Base-by-base conservation (phyloP, 306 rosid species). In the Rubus idaeus region DNA sequence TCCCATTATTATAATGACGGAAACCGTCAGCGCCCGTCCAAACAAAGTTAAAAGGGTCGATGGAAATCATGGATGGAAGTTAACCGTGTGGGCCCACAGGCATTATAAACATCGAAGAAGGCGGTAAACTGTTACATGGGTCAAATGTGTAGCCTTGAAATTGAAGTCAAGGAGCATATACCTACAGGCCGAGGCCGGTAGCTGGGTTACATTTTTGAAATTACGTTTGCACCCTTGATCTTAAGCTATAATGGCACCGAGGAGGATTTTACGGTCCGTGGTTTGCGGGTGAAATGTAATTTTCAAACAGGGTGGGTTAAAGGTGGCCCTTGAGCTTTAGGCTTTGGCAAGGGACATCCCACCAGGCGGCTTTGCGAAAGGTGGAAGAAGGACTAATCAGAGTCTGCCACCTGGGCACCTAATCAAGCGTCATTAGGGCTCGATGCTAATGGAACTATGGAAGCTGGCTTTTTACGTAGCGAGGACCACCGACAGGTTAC, bases 231-330 rank as follows among this genome's bases (percentile, higher is more conserved):
- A 2, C 63, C 84, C 81, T 64, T 60, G 14, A 1, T 30, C 35
- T 1, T 30, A 30, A 30, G 30, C 30, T 0, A 26, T 26, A 41
- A 3, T 49, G 6, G 56, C 68, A 13, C 3, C 6, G 3, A 1
- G 40, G 20, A 14, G 11, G 23, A 17, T 12, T 37, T 44, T 44
- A 26, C 8, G 39, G 72, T 9, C 68, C 65, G 40, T 5, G 14
- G 73, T 42, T 70, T 42, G 26, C 82, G 74, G 83, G 8, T 69
- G 74, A 51, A 17, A 70, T 10, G 83, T 45, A 35, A 61, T 51
- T 70, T 74, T 74, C 70, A 14, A 52, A 8, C 10, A 6, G 58
- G 30, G 44, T 50, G 47, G 20, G 18, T 16, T 47, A 46, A 51
- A 51, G 0, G 7, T 51, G 5, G 5, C 16, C 20, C 17, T 10